Evolutionary conservation across 2,329 filamentous ascomycete genomes (phyloP), one percentile per base, ranked within the genome.

Genomic region (Aspergillus sp.): DNA sequence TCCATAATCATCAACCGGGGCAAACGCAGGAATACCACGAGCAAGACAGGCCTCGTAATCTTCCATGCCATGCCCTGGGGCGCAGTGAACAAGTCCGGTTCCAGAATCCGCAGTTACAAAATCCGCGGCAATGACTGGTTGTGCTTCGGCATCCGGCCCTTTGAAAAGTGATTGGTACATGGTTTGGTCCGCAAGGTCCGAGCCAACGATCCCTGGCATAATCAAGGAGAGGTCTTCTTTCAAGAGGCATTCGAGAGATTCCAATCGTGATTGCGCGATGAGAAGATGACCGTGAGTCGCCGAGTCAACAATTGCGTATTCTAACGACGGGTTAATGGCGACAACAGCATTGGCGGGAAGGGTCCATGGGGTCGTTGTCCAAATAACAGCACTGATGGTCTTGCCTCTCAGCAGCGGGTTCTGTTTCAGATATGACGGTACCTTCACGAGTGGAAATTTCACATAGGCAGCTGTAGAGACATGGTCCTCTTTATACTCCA

Each of bases 301-400:
- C 1, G 83, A 79, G 55, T 81, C 78, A 39, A 96, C 78, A 19
- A 96, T 74, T 4, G 81, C 80, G 71, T 98, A 99, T 44, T 86
- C 79, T 60, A 98, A 76, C 40, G 90, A 86, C 6, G 84, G 79
- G 66, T 91, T 86, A 37, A 98, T 83, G 2, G 91, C 93, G 71
- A 99, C 92, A 0, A 91, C 93, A 70, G 86, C 86, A 72, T 99
- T 99, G 2, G 93, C 93, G 0, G 95, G 93, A 5, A 99, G 79
- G 0, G 95, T 99, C 95, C 95, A 99, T 0, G 95, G 95, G 0
- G 95, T 99, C 0, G 95, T 99, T 2, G 95, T 99, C 95, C 95
- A 99, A 52, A 98, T 90, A n/a, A 95, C 83, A n/a, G 90, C 91
- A 71, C 83, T 89, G 11, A 97, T 70, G 5, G 80, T 76, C 4